Conservation (phyloP, 208 protist species). For the Trypanosoma cruzi region DNA sequence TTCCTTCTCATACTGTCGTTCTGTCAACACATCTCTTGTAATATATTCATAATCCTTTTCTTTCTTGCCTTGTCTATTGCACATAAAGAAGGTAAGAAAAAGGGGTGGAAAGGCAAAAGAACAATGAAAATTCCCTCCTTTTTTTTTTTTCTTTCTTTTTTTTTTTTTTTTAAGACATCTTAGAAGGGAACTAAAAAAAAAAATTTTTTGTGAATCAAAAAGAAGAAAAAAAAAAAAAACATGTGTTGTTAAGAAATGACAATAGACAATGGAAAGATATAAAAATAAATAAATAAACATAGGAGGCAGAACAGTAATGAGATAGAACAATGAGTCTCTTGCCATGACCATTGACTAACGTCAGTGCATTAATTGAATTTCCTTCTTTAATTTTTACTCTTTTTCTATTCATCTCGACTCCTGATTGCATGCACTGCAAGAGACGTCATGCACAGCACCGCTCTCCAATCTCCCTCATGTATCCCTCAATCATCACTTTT, state of each 20-base stretch:
- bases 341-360: too few relatives aligned
- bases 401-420: too few relatives aligned
- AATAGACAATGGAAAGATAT: too few relatives aligned
- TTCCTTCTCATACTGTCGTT: background rate
- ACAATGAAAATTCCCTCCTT: conserved; percentile 7
- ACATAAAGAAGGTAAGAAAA: conserved; percentile 19
- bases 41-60: background rate
- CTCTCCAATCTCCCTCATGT: background rate
- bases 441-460: background rate
- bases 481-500: background rate
- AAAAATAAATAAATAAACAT: too few relatives aligned
- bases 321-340: too few relatives aligned
- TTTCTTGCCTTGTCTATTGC: background rate
- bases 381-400: too few relatives aligned
- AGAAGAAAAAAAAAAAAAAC: too few relatives aligned
- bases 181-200: too few relatives aligned
- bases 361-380: too few relatives aligned
- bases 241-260: too few relatives aligned
- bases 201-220: too few relatives aligned
- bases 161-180: background rate
- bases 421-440: background rate
- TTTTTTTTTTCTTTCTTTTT: conserved; percentile 7
- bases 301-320: too few relatives aligned
- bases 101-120: conserved; percentile 13
- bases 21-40: background rate